These are phyloP conservation scores for Conringia planisiliqua DNA, from an alignment of 345 rosid species.

Conservation along the genomic window DNA sequence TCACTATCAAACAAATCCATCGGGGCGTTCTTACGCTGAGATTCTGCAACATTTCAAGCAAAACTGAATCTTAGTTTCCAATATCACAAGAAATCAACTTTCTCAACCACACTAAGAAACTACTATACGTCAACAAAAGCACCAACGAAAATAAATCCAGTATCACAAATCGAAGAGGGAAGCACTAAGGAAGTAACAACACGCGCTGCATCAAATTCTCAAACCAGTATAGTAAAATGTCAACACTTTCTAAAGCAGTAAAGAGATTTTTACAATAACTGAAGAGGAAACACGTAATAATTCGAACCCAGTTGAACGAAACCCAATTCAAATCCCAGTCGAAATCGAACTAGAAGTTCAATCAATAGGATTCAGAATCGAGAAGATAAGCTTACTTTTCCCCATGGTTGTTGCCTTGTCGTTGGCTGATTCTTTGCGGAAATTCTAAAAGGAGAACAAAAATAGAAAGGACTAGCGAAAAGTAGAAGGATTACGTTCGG, in stretches of 20 bases:
- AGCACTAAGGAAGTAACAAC: no score
- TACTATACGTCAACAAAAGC: not conserved
- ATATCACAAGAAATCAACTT: not conserved
- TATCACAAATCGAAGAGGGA: no score
- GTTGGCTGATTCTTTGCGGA: slow-evolving; percentile 18
- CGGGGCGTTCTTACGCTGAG: slow-evolving; percentile 26
- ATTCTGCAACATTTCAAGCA: slow-evolving; percentile 4
- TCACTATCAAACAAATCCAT: slow-evolving; percentile 59
- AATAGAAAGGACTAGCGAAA: slow-evolving; percentile 44
- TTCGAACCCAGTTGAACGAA: not conserved
- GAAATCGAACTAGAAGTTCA: not conserved
- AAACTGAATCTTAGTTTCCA: not conserved
- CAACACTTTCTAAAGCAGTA: no score
- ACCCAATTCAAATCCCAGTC: slow-evolving; percentile 3
- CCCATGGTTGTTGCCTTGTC: slow-evolving; percentile 47
- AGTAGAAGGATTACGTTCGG: slow-evolving; percentile 9
- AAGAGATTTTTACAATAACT: no score
- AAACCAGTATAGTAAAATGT: no score
- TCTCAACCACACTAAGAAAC: not conserved
- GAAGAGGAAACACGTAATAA: not conserved
- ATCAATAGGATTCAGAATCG: not conserved
- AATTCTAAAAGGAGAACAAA: not conserved
- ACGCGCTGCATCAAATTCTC: no score
- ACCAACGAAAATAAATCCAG: not conserved
- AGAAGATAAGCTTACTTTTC: slow-evolving; percentile 48